Percentiles rank a stretch among this genome's conserved stretches.
These are phyloP conservation scores for Tephrocybe rancida DNA, from an alignment of 768 basidiomycete species.

Conservation along the genomic window DNA sequence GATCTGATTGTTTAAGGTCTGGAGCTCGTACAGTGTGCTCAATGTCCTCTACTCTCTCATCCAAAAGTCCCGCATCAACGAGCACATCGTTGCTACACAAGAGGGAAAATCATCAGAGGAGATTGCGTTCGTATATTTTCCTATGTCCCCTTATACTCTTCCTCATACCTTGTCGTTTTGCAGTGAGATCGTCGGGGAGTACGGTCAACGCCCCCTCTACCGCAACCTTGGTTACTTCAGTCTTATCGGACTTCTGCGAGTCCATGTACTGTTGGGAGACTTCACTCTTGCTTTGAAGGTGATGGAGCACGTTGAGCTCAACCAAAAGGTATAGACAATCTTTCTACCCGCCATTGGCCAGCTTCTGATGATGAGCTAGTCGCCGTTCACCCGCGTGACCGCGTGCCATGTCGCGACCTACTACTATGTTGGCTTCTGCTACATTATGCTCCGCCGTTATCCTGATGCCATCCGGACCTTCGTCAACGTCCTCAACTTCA, in stretches of 20 bases:
- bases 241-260: slow-evolving; percentile 91
- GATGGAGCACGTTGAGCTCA: slow-evolving; percentile 92
- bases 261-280: slow-evolving; percentile 95
- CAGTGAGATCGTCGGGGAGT: slow-evolving; percentile 89
- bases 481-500: slow-evolving; percentile 91
- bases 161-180: slow-evolving; percentile 1
- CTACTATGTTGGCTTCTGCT: slow-evolving; percentile 97
- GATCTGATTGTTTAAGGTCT: slow-evolving; percentile 56
- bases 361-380: slow-evolving; percentile 37
- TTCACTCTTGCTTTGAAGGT: slow-evolving; percentile 94
- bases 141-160: not conserved
- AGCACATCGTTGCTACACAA: slow-evolving; percentile 84
- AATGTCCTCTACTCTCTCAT: slow-evolving; percentile 98
- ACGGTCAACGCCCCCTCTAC: slow-evolving; percentile 88
- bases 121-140: slow-evolving; percentile 63
- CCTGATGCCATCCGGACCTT: slow-evolving; percentile 95
- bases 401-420: slow-evolving; percentile 96
- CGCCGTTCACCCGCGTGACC: slow-evolving; percentile 91
- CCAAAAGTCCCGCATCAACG: slow-evolving; percentile 95
- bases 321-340: slow-evolving; percentile 66
- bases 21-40: slow-evolving; percentile 97
- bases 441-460: slow-evolving; percentile 92
- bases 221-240: slow-evolving; percentile 97
- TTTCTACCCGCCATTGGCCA: not conserved
- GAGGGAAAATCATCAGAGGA: slow-evolving; percentile 82